Percentiles rank a stretch among this genome's conserved stretches.
phyloP scores from a whole-genome alignment of 1,284 basidiomycete species.

The Apiotrichum mycotoxinovorans region DNA sequence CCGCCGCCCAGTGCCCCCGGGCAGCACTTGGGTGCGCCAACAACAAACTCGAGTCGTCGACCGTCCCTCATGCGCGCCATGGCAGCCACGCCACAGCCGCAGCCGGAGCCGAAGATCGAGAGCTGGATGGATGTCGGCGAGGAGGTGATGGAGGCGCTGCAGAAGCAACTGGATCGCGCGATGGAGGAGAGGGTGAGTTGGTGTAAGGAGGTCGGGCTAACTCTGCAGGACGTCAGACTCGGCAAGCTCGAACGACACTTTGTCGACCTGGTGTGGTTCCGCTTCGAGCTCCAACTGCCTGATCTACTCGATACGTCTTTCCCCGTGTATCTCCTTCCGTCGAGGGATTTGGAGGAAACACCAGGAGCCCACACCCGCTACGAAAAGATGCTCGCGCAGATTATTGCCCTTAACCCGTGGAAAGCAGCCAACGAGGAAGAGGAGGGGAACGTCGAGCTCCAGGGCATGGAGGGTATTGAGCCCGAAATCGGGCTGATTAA shows the following conservation, averaged over 20 bases:
- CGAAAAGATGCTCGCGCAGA: conserved; percentile 25
- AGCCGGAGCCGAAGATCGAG: conserved; percentile 1
- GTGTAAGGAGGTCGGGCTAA: background rate
- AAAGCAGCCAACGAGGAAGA: conserved; percentile 21
- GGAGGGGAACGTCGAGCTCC: conserved; percentile 30
- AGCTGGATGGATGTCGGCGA: conserved; percentile 39
- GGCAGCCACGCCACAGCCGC: background rate
- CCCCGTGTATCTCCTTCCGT: conserved; percentile 33
- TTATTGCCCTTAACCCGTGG: conserved; percentile 26
- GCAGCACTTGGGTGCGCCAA: conserved; percentile 7
- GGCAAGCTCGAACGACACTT: conserved; percentile 35
- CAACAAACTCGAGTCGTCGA: conserved; percentile 14
- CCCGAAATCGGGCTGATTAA: conserved; percentile 41
- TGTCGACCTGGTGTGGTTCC: conserved; percentile 42
- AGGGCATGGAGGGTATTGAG: conserved; percentile 42
- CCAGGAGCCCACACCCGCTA: conserved; percentile 32
- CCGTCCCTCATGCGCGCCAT: background rate
- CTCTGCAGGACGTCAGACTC: conserved; percentile 29
- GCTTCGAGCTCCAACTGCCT: conserved; percentile 42
- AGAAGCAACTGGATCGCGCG: conserved; percentile 28
- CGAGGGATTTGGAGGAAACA: conserved; percentile 25
- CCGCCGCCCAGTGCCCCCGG: background rate
- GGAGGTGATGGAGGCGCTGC: conserved; percentile 32
- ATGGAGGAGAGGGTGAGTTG: conserved; percentile 38
- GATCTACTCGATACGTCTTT: conserved; percentile 24